These are phyloP conservation scores for Boletus subparvulus DNA, from an alignment of 768 basidiomycete species.

Conservation along the genomic window DNA sequence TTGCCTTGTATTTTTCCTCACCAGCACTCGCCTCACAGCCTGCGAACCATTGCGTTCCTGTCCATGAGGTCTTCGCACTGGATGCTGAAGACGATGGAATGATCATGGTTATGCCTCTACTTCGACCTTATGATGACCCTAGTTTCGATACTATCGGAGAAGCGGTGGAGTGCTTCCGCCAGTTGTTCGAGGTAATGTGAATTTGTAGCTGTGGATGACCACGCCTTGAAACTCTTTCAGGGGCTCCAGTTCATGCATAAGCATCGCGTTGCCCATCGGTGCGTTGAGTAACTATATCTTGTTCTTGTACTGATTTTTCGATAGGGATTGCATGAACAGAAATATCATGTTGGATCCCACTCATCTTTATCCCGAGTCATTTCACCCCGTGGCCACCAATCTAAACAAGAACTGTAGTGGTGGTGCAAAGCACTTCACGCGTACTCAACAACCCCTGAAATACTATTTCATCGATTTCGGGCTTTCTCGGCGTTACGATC, in stretches of 20 bases:
- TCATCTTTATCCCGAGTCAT: slow-evolving; percentile 25
- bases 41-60: slow-evolving; percentile 28
- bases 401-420: slow-evolving; percentile 17
- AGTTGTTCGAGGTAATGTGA: slow-evolving; percentile 28
- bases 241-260: slow-evolving; percentile 9
- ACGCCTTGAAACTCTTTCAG: too few relatives aligned
- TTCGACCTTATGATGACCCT: slow-evolving; percentile 19
- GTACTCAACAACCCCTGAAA: slow-evolving; percentile 30
- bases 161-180: slow-evolving; percentile 26
- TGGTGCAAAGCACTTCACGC: slow-evolving; percentile 25
- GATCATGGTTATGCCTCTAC: slow-evolving; percentile 33
- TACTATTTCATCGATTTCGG: slow-evolving; percentile 41
- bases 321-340: slow-evolving; percentile 26
- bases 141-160: slow-evolving; percentile 17
- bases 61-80: slow-evolving; percentile 15
- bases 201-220: neutral
- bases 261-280: slow-evolving; percentile 38
- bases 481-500: slow-evolving; percentile 32
- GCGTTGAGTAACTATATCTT: too few relatives aligned
- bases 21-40: neutral
- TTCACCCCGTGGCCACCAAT: slow-evolving; percentile 20
- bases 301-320: too few relatives aligned
- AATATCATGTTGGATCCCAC: slow-evolving; percentile 38
- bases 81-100: slow-evolving; percentile 7
- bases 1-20: slow-evolving; percentile 22